Conservation (phyloP, 2,329 filamentous ascomycete species). For the Ophioceras dolichostomum region DNA sequence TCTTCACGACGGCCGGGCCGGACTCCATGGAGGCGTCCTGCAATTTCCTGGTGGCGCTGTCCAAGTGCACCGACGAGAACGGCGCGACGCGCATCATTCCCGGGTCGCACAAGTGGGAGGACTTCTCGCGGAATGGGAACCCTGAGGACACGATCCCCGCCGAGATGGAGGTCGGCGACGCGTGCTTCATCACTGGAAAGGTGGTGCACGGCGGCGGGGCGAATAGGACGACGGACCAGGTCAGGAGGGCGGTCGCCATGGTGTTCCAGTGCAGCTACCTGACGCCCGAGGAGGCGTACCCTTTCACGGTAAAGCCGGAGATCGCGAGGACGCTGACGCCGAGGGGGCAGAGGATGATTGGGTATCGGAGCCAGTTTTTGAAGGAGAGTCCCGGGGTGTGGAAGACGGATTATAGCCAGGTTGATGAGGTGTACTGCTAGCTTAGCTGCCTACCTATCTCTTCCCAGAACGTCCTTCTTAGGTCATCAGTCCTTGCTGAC, state of each 20-base stretch:
- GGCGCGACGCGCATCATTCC: constrained; percentile 18
- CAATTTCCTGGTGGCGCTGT: constrained; percentile 16
- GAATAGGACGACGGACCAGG: constrained; percentile 14
- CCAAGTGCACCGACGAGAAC: constrained; percentile 15
- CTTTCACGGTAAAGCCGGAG: constrained; percentile 11
- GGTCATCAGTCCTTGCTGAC: too few species aligned
- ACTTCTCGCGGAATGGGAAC: constrained; percentile 8
- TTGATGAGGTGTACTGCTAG: too few species aligned
- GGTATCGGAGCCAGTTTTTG: constrained; percentile 14
- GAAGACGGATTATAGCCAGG: constrained; percentile 12
- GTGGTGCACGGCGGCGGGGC: constrained; percentile 18
- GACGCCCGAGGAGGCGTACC: constrained; percentile 16
- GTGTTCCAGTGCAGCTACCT: constrained; percentile 14
- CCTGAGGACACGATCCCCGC: constrained; percentile 10
- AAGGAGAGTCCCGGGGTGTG: constrained; percentile 14
- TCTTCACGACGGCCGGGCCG: constrained; percentile 12
- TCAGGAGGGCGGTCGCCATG: constrained; percentile 12
- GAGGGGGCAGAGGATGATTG: constrained; percentile 14
- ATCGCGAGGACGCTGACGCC: constrained; percentile 9
- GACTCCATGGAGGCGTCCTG: constrained; percentile 13
- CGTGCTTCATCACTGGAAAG: constrained; percentile 17
- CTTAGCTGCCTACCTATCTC: too few species aligned
- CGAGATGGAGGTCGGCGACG: constrained; percentile 17
- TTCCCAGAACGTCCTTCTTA: too few species aligned
- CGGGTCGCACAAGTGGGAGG: constrained; percentile 15